These are phyloP conservation scores for Starmerella cellae DNA, from an alignment of 805 yeast genomes.

Conservation along the genomic window DNA sequence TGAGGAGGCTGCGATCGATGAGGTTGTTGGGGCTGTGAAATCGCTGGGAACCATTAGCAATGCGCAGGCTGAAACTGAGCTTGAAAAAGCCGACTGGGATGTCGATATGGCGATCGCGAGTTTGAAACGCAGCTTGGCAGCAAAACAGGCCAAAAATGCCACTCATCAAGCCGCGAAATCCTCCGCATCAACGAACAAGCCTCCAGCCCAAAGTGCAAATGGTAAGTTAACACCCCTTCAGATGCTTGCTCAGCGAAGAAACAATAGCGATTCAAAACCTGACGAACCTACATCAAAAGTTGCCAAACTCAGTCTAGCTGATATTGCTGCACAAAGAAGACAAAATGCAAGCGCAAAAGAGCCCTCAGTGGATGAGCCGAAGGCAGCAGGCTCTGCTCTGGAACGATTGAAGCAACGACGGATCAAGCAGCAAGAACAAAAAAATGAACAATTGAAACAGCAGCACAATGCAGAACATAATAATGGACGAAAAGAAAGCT, in stretches of 20 bases:
- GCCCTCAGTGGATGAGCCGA: slow-evolving; percentile 2
- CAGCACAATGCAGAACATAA: not conserved
- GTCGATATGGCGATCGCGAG: slow-evolving; percentile 21
- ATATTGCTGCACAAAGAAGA: slow-evolving; percentile 8
- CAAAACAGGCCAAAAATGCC: slow-evolving; percentile 8
- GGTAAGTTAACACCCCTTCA: slow-evolving; percentile 21
- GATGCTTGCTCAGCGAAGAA: slow-evolving; percentile 14
- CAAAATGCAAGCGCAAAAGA: not conserved
- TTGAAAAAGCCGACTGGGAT: slow-evolving; percentile 21
- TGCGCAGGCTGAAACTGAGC: slow-evolving; percentile 19
- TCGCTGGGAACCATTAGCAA: slow-evolving; percentile 9
- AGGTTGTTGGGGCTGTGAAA: slow-evolving; percentile 16
- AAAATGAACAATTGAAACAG: not conserved
- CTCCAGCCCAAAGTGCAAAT: slow-evolving; percentile 8
- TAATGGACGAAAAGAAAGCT: not conserved
- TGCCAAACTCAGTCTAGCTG: slow-evolving; percentile 6
- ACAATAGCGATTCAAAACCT: not conserved
- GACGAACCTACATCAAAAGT: not conserved
- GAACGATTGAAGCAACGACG: not conserved
- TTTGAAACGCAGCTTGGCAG: slow-evolving; percentile 11
- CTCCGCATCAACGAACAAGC: not conserved
- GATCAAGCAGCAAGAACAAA: not conserved
- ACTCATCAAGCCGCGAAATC: slow-evolving; percentile 4
- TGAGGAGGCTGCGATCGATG: slow-evolving; percentile 19
- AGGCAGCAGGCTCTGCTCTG: not conserved